Base-by-base conservation (phyloP, 2,329 filamentous ascomycete species). In the Fusarium gaditjirri region DNA sequence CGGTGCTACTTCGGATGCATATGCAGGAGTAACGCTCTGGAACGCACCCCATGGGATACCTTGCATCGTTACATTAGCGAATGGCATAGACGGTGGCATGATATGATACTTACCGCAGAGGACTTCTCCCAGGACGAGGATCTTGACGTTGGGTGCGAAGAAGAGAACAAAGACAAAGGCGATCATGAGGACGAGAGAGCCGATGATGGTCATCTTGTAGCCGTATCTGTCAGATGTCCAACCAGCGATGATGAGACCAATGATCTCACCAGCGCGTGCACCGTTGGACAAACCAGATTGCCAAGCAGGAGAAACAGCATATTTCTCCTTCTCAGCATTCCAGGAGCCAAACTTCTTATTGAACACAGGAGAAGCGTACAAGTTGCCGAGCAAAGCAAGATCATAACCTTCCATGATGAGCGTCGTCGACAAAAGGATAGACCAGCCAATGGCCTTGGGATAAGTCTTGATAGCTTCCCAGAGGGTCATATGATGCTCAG, bases 251-350 rank as follows among this genome's bases (percentile, higher is more conserved):
- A 89, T 81, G 4, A 89, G 78, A 0, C 89, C 89, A 14, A 89
- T 72, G 55, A 91, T 87, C 73, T 88, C 84, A 17, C 88, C 88
- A 3, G 85, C 84, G 4, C 84, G 80, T 0, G 85, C 85, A 21
- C 86, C 88, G 61, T 89, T 89, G 11, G 83, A 85, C 6, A 91
- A 75, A 0, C 84, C 88, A 1, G 86, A 85, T 76, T 90, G 88
- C 89, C 89, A 91, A 1, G 84, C 81, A 0, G 87, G 85, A 3
- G 85, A 84, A 29, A 90, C 80, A 39, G 84, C 80, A 61, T 86
- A 87, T 33, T 81, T 82, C 4, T 79, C 81, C 6, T 79, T 78
- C 3, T 71, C 69, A 4, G 72, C 67, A 16, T 78, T 74, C 29
- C 78, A 80, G 0, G 79, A 68, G n/a, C 86, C 86, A 65, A 84